phyloP scores from a whole-genome alignment of 345 rosid species.

The Populus euphratica region DNA sequence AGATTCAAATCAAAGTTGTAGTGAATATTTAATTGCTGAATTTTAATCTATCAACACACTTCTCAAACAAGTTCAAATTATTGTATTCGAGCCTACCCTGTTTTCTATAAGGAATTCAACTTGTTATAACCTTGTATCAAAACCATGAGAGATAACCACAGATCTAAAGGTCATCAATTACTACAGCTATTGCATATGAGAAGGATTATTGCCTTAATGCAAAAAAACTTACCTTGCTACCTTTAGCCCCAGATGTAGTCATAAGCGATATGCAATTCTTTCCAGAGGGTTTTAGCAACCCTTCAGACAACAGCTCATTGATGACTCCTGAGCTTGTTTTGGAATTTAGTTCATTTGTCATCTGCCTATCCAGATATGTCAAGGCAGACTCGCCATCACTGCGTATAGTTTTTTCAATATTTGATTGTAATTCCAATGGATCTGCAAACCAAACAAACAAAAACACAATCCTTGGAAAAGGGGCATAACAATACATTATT shows the following conservation, averaged over 20 bases:
- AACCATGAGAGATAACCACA: neutral
- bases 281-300: constrained; percentile 72
- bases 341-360: constrained; percentile 67
- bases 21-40: neutral
- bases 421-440: constrained; percentile 50
- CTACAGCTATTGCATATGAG: neutral
- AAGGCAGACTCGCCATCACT: constrained; percentile 79
- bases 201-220: constrained; percentile 3
- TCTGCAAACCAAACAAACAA: constrained; percentile 42
- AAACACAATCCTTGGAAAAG: neutral
- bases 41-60: neutral
- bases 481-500: neutral
- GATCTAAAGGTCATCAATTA: neutral
- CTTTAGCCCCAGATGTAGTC: constrained; percentile 99
- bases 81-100: neutral
- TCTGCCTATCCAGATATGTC: constrained; percentile 67
- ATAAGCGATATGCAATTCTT: constrained; percentile 86
- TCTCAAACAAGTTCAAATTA: neutral
- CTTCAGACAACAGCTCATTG: constrained; percentile 71
- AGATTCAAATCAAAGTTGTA: neutral
- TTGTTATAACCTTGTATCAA: neutral
- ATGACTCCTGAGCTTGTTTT: constrained; percentile 66
- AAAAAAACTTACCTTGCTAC: constrained; percentile 71
- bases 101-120: neutral
- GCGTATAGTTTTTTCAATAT: constrained; percentile 67